These are phyloP conservation scores for Podospora bellae-mahoneyi DNA, from an alignment of 495 filamentous ascomycete species.

Conservation along the genomic window DNA sequence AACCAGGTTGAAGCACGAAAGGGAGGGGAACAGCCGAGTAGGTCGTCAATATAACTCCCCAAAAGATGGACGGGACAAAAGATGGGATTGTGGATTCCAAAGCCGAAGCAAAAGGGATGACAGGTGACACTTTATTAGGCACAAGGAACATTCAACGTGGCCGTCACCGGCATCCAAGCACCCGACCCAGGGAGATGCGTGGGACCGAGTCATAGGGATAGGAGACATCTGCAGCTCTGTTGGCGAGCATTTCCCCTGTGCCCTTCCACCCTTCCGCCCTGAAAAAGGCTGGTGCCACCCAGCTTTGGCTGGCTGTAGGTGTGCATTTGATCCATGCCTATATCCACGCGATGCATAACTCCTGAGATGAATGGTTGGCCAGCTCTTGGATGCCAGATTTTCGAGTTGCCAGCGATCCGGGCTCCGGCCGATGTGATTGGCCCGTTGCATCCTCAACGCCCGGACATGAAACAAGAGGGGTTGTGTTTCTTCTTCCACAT, in stretches of 20 bases:
- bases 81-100: conserved; percentile 18
- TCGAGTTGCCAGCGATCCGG: conserved; percentile 26
- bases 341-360: conserved; percentile 24
- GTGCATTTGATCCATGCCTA: conserved; percentile 22
- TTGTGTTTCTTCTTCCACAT: conserved; percentile 4
- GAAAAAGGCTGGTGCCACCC: conserved; percentile 21
- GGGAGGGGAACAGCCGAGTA: conserved; percentile 23
- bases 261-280: conserved; percentile 19
- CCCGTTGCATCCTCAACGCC: conserved; percentile 24
- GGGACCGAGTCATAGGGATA: conserved; percentile 22
- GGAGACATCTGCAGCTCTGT: not conserved
- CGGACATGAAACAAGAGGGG: conserved; percentile 43
- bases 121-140: conserved; percentile 19
- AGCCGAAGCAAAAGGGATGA: conserved; percentile 10
- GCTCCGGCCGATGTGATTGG: conserved; percentile 31
- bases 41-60: not conserved
- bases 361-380: conserved; percentile 33
- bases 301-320: conserved; percentile 28
- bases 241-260: conserved; percentile 11
- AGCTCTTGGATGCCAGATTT: conserved; percentile 15
- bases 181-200: not conserved
- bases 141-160: conserved; percentile 14
- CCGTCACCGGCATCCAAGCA: conserved; percentile 2
- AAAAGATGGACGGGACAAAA: not conserved
- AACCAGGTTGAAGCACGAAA: conserved; percentile 26